These are phyloP conservation scores for Misopates orontium DNA, from an alignment of 257 asterid genomes.

Conservation along the genomic window DNA sequence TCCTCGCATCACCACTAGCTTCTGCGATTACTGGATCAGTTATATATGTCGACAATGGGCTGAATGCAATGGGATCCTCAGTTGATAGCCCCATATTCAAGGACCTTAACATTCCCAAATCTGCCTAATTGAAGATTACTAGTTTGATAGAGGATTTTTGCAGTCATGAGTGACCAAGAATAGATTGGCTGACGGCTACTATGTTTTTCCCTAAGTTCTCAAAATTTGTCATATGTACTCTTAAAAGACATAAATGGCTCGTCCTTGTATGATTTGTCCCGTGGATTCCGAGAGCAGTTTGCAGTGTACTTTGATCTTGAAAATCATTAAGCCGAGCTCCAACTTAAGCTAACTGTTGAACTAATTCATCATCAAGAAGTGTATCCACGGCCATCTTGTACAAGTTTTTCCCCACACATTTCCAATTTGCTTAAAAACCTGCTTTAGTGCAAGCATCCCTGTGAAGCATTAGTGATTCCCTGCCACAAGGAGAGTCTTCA, in stretches of 20 bases:
- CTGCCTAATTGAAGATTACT: constrained; percentile 25
- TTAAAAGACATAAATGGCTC: not conserved
- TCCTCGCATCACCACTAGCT: constrained; percentile 79
- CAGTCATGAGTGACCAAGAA: constrained; percentile 33
- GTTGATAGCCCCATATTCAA: constrained; percentile 74
- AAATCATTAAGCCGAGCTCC: not conserved
- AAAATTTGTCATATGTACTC: too few species aligned
- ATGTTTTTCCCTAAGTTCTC: not conserved
- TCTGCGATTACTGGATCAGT: constrained; percentile 88
- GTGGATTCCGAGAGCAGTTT: too few species aligned
- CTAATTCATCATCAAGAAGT: too few species aligned
- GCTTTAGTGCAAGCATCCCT: constrained; percentile 19
- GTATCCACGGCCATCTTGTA: too few species aligned
- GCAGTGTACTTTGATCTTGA: too few species aligned
- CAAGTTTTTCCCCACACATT: too few species aligned
- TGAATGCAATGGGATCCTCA: constrained; percentile 87
- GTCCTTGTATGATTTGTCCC: not conserved
- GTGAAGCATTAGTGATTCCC: constrained; percentile 49
- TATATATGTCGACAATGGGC: constrained; percentile 81
- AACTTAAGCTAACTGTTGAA: constrained; percentile 9
- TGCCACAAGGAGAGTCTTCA: constrained; percentile 33
- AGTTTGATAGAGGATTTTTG: constrained; percentile 34
- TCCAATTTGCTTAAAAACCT: too few species aligned
- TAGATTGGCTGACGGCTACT: constrained; percentile 29
- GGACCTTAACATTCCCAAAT: constrained; percentile 68